A percentile compares a stretch with the other conserved stretches of the same genome.
Evolutionary conservation across 1,139 yeast species (phyloP).

Genomic region (Wickerhamomyces sp.): DNA sequence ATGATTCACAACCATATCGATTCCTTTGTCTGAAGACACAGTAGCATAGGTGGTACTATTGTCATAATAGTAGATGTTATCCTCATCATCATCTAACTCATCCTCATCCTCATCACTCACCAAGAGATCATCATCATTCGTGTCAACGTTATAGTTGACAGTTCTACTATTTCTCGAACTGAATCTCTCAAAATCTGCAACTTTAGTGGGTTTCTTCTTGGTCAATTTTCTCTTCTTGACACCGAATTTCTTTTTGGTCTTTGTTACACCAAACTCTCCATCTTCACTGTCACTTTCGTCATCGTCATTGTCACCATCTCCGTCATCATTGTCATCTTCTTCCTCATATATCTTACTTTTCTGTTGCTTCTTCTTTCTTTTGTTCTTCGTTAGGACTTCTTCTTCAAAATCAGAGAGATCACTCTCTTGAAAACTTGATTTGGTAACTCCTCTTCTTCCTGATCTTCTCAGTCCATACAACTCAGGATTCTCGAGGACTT

Average conservation of each 20-base stretch:
- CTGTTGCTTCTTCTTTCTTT: slow-evolving; percentile 21
- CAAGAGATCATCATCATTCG: slow-evolving; percentile 58
- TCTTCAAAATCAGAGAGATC: slow-evolving; percentile 28
- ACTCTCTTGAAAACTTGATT: slow-evolving; percentile 18
- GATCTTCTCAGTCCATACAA: slow-evolving; percentile 89
- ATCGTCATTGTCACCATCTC: slow-evolving; percentile 20
- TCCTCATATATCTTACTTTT: slow-evolving; percentile 7
- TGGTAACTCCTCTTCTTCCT: slow-evolving; percentile 53
- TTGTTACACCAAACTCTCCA: slow-evolving; percentile 29
- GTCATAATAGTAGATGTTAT: slow-evolving; percentile 28
- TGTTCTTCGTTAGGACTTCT: slow-evolving; percentile 23
- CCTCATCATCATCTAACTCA: slow-evolving; percentile 33
- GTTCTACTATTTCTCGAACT: slow-evolving; percentile 68
- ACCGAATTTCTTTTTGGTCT: slow-evolving; percentile 21
- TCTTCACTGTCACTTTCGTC: slow-evolving; percentile 26
- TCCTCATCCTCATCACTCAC: slow-evolving; percentile 48
- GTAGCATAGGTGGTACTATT: slow-evolving; percentile 5
- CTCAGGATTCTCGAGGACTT: slow-evolving; percentile 62
- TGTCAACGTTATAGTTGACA: slow-evolving; percentile 76
- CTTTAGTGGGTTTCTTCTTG: slow-evolving; percentile 14
- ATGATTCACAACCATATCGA: slow-evolving; percentile 35
- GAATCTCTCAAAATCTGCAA: slow-evolving; percentile 54
- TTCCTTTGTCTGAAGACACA: slow-evolving; percentile 19
- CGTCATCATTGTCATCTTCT: slow-evolving; percentile 20
- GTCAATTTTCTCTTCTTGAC: slow-evolving; percentile 15